These are phyloP conservation scores for Blastomyces gilchristii DNA, from an alignment of 2,329 filamentous ascomycete genomes.

Conservation along the genomic window DNA sequence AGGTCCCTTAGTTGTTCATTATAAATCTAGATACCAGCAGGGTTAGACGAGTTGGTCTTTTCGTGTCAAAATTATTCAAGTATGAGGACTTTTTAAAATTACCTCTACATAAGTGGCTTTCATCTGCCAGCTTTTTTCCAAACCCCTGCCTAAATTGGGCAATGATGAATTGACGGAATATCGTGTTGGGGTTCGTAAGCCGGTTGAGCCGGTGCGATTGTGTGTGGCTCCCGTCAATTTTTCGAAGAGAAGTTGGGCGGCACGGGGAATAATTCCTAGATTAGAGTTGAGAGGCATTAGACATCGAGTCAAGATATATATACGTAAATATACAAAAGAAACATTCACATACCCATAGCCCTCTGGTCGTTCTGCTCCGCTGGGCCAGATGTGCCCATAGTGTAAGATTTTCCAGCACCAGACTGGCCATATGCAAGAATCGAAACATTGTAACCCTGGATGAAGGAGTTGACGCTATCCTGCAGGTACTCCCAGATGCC, in stretches of 20 bases:
- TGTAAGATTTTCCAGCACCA: conserved; percentile 94
- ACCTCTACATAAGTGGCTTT: conserved; percentile 83
- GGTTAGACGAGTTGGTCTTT: conserved; percentile 8
- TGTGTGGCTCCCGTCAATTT: conserved; percentile 39
- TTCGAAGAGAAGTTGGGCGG: conserved; percentile 77
- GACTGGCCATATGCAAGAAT: conserved; percentile 95
- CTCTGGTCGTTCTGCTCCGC: conserved; percentile 60
- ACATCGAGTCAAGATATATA: background rate
- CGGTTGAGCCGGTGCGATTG: conserved; percentile 59
- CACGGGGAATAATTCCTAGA: conserved; percentile 89
- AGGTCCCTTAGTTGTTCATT: conserved; percentile 93
- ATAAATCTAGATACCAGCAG: conserved; percentile 58
- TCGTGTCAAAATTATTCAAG: background rate
- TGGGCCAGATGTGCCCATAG: conserved; percentile 92
- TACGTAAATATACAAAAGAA: conserved; percentile 9
- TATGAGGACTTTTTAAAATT: conserved; percentile 11
- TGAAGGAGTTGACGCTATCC: conserved; percentile 80
- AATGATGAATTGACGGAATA: conserved; percentile 54
- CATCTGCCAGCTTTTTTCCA: conserved; percentile 75
- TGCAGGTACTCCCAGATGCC: conserved; percentile 89
- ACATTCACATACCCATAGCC: conserved; percentile 58
- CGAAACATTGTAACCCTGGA: conserved; percentile 97
- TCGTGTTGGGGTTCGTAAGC: conserved; percentile 67
- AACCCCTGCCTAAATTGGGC: conserved; percentile 36
- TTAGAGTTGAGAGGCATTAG: background rate